A percentile compares a stretch with the other conserved stretches of the same genome.
phyloP scores from a whole-genome alignment of 176 grass and related monocot genomes.

The bread wheat (Triticum aestivum) region IWGSC_CS_RefSeq_v2.1 NC_057807.1:680542484-680542983 shows the following conservation, averaged over 20 bases:
- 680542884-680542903: not conserved
- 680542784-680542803: not conserved
- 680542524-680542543: not conserved
- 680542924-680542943: too few relatives aligned
- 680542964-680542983: constrained; percentile 12
- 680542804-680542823: constrained; percentile 11
- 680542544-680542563: not conserved
- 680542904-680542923: not conserved
- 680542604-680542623: not conserved
- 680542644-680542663: not conserved
- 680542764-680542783: not conserved
- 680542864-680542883: not conserved
- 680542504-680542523: not conserved
- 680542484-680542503: not conserved
- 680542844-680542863: not conserved
- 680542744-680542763: not conserved
- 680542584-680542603: not conserved
- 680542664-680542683: not conserved
- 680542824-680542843: not conserved
- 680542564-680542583: not conserved
- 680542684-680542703: not conserved
- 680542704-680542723: constrained; percentile 10
- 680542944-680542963: not conserved
- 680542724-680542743: not conserved
- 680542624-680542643: not conserved